phyloP scores from a whole-genome alignment of 202 grass and related monocot genomes.

The Tripidium arundinaceum region DNA sequence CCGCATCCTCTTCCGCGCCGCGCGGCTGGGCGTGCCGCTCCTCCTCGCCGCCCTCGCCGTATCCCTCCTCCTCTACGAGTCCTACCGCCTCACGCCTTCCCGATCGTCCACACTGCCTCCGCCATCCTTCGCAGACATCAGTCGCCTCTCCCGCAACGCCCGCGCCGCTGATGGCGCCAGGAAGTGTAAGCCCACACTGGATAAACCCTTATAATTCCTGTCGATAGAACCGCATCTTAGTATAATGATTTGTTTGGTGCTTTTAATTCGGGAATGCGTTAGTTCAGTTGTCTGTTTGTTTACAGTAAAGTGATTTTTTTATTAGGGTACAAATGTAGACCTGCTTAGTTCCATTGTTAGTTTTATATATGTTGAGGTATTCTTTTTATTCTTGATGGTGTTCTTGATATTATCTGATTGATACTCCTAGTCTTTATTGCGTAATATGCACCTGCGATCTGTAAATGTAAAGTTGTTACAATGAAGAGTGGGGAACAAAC shows the following conservation, averaged over 20 bases:
- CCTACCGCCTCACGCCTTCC: constrained; percentile 25
- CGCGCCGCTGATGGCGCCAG: constrained; percentile 50
- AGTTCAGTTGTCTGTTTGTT: not conserved
- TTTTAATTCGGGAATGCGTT: not conserved
- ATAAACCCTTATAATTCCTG: constrained; percentile 8
- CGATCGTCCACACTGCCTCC: not conserved
- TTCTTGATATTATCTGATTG: not conserved
- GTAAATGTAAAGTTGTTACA: not conserved
- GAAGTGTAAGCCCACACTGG: constrained; percentile 46
- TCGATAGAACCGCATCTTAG: constrained; percentile 20
- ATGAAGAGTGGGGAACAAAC: not conserved
- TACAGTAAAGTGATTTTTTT: not conserved
- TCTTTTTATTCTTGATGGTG: not conserved
- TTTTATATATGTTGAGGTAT: constrained; percentile 24
- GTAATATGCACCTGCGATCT: not conserved
- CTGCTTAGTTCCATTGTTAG: constrained; percentile 5
- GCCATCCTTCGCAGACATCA: constrained; percentile 29
- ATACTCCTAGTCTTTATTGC: not conserved
- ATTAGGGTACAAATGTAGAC: not conserved
- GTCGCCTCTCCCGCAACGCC: constrained; percentile 32
- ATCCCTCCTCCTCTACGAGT: constrained; percentile 59
- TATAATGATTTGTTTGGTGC: constrained; percentile 14
- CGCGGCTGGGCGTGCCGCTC: constrained; percentile 51
- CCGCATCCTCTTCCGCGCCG: constrained; percentile 42
- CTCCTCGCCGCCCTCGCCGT: constrained; percentile 49